These are phyloP conservation scores for Cotoneaster glaucophyllus DNA, from an alignment of 306 rosid species.

Conservation along the genomic window DNA sequence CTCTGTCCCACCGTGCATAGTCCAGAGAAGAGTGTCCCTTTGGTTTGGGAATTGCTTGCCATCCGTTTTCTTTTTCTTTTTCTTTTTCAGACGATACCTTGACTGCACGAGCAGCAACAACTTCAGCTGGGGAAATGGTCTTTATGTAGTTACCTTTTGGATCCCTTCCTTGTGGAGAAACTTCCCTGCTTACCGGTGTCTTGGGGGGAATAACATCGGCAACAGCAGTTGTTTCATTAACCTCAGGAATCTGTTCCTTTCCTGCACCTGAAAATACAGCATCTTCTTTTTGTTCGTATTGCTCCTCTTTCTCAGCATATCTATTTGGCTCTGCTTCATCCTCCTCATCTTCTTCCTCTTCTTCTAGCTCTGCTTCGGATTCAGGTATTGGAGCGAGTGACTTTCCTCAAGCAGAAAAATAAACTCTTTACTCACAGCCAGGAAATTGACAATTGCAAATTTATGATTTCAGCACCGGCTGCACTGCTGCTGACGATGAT, in stretches of 20 bases:
- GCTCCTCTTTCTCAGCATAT: conserved; percentile 26
- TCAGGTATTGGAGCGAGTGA: conserved; percentile 97
- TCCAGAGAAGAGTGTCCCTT: conserved; percentile 89
- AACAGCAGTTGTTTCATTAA: conserved; percentile 19
- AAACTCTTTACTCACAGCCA: conserved; percentile 36
- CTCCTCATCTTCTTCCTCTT: conserved; percentile 43
- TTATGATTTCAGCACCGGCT: conserved; percentile 12
- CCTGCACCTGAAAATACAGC: conserved; percentile 13
- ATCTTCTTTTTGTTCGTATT: conserved; percentile 24
- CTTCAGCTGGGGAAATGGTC: conserved; percentile 24
- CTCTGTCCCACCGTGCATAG: conserved; percentile 87
- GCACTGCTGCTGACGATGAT: conserved; percentile 13
- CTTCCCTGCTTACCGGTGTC: conserved; percentile 20
- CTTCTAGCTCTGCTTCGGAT: conserved; percentile 81
- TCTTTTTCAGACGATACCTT: conserved; percentile 28
- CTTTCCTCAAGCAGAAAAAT: conserved; percentile 77
- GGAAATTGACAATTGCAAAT: conserved; percentile 13
- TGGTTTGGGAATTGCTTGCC: conserved; percentile 94
- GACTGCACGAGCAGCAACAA: conserved; percentile 21
- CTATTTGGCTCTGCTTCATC: conserved; percentile 20
- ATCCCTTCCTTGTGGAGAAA: conserved; percentile 34
- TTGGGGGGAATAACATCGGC: conserved; percentile 19
- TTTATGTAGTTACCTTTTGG: conserved; percentile 27
- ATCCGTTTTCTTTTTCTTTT: conserved; percentile 41
- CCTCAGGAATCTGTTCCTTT: conserved; percentile 27